Percentiles rank a stretch among this genome's conserved stretches.
phyloP scores from a whole-genome alignment of 2,329 filamentous ascomycete genomes.

The Fusarium illudens region DNA sequence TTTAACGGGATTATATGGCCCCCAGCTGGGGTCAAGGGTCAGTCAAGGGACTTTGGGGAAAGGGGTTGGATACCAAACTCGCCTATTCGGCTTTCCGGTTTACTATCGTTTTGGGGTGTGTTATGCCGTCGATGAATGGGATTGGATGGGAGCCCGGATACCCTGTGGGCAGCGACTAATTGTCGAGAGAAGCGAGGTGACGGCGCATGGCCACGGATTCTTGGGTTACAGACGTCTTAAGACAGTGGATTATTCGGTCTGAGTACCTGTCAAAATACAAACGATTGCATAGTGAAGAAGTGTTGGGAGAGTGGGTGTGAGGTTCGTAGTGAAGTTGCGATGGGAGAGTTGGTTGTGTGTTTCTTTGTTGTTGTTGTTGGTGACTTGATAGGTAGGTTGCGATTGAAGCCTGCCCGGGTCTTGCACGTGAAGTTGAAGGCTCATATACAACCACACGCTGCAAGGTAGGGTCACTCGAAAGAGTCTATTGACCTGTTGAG shows the following conservation, averaged over 20 bases:
- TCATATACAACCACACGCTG: background rate
- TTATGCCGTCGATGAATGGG: constrained; percentile 40
- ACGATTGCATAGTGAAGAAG: constrained; percentile 11
- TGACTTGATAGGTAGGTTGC: background rate
- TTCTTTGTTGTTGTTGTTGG: background rate
- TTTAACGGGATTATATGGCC: constrained; percentile 23
- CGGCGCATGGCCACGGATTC: constrained; percentile 25
- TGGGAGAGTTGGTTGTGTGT: background rate
- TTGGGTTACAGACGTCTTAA: constrained; percentile 31
- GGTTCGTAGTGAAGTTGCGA: background rate
- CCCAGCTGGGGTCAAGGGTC: constrained; percentile 25
- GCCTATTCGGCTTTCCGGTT: constrained; percentile 21
- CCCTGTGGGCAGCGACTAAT: constrained; percentile 42
- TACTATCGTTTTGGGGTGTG: constrained; percentile 34
- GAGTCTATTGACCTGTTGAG: background rate
- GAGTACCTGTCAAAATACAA: constrained; percentile 33
- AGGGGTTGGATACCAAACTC: constrained; percentile 35
- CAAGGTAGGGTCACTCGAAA: background rate
- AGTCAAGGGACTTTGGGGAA: constrained; percentile 20
- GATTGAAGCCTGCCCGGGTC: background rate
- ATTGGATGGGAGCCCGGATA: constrained; percentile 37
- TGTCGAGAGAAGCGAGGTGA: constrained; percentile 30
- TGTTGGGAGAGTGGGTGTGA: background rate
- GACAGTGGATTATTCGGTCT: constrained; percentile 21
- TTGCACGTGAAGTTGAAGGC: background rate